Percentiles rank a stretch among this genome's conserved stretches.
phyloP scores from a whole-genome alignment of 768 basidiomycete genomes.

The Podaxis pistillaris region DNA sequence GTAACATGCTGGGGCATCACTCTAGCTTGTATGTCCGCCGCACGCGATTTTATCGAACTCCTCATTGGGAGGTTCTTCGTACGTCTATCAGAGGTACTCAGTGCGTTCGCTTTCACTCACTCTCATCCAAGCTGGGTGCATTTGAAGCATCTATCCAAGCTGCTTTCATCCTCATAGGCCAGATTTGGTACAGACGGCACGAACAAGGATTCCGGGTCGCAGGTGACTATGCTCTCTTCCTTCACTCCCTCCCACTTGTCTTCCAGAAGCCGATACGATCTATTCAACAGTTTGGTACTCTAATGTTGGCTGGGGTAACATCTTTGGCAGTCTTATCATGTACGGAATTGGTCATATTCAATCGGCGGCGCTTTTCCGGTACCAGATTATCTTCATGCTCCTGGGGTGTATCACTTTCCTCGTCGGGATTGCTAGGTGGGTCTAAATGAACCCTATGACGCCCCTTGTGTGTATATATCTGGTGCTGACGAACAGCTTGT shows the following conservation, averaged over 20 bases:
- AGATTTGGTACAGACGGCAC: slow-evolving; percentile 35
- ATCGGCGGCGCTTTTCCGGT: slow-evolving; percentile 23
- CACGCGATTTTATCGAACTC: slow-evolving; percentile 28
- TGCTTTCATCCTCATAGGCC: slow-evolving; percentile 30
- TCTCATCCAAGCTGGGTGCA: slow-evolving; percentile 26
- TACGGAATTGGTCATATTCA: slow-evolving; percentile 33
- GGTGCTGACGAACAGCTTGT: neutral
- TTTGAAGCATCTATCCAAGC: slow-evolving; percentile 32
- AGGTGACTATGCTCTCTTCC: slow-evolving; percentile 17
- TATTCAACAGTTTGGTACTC: slow-evolving; percentile 28
- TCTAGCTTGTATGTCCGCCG: slow-evolving; percentile 29
- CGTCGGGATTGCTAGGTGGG: slow-evolving; percentile 26
- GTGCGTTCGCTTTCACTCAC: neutral
- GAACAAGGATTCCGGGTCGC: slow-evolving; percentile 34
- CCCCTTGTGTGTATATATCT: neutral
- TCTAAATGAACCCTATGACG: no score
- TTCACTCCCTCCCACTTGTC: neutral
- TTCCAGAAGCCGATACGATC: neutral
- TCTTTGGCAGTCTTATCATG: slow-evolving; percentile 35
- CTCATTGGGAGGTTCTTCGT: slow-evolving; percentile 32
- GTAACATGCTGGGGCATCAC: slow-evolving; percentile 34
- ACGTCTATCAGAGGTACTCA: slow-evolving; percentile 11
- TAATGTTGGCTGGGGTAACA: slow-evolving; percentile 30
- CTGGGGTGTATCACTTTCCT: slow-evolving; percentile 27
- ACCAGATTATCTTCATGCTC: slow-evolving; percentile 30